Base-by-base conservation (phyloP, 768 basidiomycete species). In the Rhizopogon vulgaris region DNA sequence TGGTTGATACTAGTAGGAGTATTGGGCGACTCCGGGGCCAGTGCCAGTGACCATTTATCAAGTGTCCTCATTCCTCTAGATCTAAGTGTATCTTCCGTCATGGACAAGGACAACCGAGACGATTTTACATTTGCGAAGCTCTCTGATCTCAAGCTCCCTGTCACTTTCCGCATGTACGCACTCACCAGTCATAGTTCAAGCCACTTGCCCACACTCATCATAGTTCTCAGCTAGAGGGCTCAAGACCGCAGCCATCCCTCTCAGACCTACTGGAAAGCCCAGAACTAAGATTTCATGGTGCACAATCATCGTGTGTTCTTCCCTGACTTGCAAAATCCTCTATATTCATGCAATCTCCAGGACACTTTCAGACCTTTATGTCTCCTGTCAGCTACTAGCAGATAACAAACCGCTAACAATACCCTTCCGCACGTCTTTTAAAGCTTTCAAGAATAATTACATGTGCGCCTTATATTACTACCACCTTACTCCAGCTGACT, bases 321-420 rank as follows among this genome's bases (percentile, higher is more conserved):
- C 45, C 51, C 25, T 59, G 50, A 50, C 50, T 38, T 53, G 56
- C 48, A 58, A 22, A 53, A 47, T 51, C 57, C 49, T 40, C 41
- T 25, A 28, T 56, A 69, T 67, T 69, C 64, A 71, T 58, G 50
- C 54, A 57, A 46, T 53, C 58, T 57, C 39, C 71, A 96, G 93
- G 58, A 84, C 82, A 12, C 80, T 87, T 58, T 90, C 94, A 64
- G 96, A 98, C 70, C 80, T 98, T 52, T 95, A 92, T 69, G 87
- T 97, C 49, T 92, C 90, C 10, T 87, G 91, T 64, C 90, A 95
- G 64, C 83, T 99, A 14, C 78, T 90, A 54, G 89, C 92, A 10
- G 92, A 96, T 65, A 95, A 95, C 67, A 92, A 94, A 62, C 91
- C 90, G 0, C 73, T 95, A 39, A 94, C 94, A 0, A 88, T 95